These are phyloP conservation scores for Bacterosira constricta DNA, from an alignment of 108 stramenopile species.

Conservation along the genomic window DNA sequence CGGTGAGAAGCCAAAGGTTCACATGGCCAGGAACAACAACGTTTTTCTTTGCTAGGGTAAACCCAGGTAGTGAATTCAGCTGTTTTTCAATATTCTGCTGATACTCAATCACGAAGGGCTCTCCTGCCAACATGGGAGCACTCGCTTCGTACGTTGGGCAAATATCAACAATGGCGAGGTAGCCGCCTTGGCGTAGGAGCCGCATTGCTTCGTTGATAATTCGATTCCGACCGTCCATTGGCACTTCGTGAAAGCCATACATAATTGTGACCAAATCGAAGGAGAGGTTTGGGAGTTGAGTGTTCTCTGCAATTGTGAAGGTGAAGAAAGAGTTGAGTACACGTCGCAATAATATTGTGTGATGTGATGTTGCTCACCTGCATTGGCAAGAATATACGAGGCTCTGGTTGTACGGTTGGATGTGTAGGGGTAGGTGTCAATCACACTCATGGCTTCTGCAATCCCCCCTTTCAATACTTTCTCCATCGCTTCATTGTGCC, in stretches of 20 bases:
- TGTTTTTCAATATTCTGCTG: slow-evolving; percentile 85
- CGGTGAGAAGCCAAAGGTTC: slow-evolving; percentile 52
- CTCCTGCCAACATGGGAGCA: slow-evolving; percentile 74
- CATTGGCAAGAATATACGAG: slow-evolving; percentile 54
- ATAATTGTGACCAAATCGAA: slow-evolving; percentile 57
- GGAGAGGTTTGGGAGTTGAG: slow-evolving; percentile 45
- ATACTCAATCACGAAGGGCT: slow-evolving; percentile 86
- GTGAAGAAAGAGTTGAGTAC: not conserved
- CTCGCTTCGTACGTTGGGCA: slow-evolving; percentile 63
- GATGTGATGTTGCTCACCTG: slow-evolving; percentile 18
- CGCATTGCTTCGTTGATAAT: slow-evolving; percentile 75
- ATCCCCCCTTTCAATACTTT: slow-evolving; percentile 12
- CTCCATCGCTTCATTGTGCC: slow-evolving; percentile 14
- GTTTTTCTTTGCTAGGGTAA: slow-evolving; percentile 22
- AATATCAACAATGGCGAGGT: slow-evolving; percentile 79
- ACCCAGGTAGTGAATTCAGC: slow-evolving; percentile 37
- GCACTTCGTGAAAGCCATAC: slow-evolving; percentile 85
- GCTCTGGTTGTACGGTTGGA: slow-evolving; percentile 10
- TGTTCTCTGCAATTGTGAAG: slow-evolving; percentile 42
- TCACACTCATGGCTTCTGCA: not conserved
- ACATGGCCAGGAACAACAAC: slow-evolving; percentile 56
- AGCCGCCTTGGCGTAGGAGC: slow-evolving; percentile 61
- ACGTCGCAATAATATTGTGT: not conserved
- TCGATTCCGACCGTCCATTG: slow-evolving; percentile 51
- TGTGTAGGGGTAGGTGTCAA: slow-evolving; percentile 7